A percentile compares a stretch with the other conserved stretches of the same genome.
Conservation (phyloP, 2,329 filamentous ascomycete genomes). For the Fusarium pseudonygamai region DNA sequence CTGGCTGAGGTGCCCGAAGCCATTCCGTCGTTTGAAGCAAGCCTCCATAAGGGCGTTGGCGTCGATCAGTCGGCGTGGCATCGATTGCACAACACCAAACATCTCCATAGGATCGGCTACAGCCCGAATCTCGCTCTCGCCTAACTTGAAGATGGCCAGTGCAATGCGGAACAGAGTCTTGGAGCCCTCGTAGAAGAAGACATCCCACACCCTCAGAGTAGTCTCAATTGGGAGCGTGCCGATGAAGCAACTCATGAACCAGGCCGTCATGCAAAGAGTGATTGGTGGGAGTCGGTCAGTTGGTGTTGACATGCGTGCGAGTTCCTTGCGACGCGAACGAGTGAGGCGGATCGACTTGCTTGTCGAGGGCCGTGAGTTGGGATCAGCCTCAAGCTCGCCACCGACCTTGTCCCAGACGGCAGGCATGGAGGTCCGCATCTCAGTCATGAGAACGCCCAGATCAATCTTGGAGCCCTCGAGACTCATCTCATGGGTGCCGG, state of each 20-base stretch:
- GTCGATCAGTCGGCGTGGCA: slow-evolving; percentile 83
- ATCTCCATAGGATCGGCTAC: slow-evolving; percentile 93
- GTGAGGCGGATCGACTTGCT: slow-evolving; percentile 49
- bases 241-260: slow-evolving; percentile 98
- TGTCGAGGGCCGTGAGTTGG: slow-evolving; percentile 50
- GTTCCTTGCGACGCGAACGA: slow-evolving; percentile 52
- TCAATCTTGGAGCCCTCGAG: slow-evolving; percentile 94
- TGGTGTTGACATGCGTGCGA: slow-evolving; percentile 49
- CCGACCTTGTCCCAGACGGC: slow-evolving; percentile 89
- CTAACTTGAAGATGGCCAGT: slow-evolving; percentile 88
- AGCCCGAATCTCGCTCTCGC: slow-evolving; percentile 80
- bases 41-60: slow-evolving; percentile 84
- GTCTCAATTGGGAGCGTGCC: slow-evolving; percentile 92
- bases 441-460: slow-evolving; percentile 89
- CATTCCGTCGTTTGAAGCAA: slow-evolving; percentile 82
- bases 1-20: slow-evolving; percentile 84
- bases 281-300: slow-evolving; percentile 80
- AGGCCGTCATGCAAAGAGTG: slow-evolving; percentile 90
- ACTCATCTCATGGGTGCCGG: slow-evolving; percentile 89
- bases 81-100: slow-evolving; percentile 90
- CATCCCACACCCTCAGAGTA: slow-evolving; percentile 92
- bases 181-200: slow-evolving; percentile 94
- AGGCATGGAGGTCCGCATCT: slow-evolving; percentile 84
- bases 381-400: slow-evolving; percentile 71
- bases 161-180: slow-evolving; percentile 94